Base-by-base conservation (phyloP, 768 basidiomycete genomes). In the Lentinula boryana region DNA sequence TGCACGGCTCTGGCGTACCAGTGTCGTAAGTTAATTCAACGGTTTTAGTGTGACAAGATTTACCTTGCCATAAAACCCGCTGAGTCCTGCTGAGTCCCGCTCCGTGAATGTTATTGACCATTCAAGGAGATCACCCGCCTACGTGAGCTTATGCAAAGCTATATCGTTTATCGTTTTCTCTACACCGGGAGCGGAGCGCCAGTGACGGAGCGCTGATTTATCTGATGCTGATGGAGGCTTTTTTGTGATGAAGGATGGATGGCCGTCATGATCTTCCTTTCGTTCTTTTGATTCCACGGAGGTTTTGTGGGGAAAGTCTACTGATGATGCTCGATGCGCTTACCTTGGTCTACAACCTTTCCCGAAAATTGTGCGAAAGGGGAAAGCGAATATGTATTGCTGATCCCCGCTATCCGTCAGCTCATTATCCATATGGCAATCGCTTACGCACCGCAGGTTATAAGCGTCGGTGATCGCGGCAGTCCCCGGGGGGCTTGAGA, bases 181-280 rank as follows among this genome's bases (percentile, higher is more conserved):
- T 43, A 9, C 16, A 54, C 32, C 53, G 55, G 40, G 40, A 41
- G 55, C 55, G 55, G 55, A 56, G 55, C 55, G 55, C 55, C 55
- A 56, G 55, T 32, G 12, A 56, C 55, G 55, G 55, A 56, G 55
- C 55, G 40, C 55, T 41, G 55, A 43, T 56, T n/a, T 56, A 56
- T 56, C 55, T 56, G 55, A 56, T 56, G 23, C 21, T 56, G 55
- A 56, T 56, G 53, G 36, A 54, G 32, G 33, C 36, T 38, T 16
- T 32, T 18, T 31, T 51, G 50, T 51, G 50, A 51, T 51, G 50
- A 27, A 54, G 12, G 9, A 43, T 43, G 41, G 12, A 27, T 18
- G 50, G 4, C 33, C 33, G 50, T 32, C 31, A 35, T 18, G 50
- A 52, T 35, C 32, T 33, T 52, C 32, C 31, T 21, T 13, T 52